Evolutionary conservation across 1,139 yeast genomes (phyloP), one percentile per base, ranked within the genome.

Genomic region (Candida frijolesensis): DNA sequence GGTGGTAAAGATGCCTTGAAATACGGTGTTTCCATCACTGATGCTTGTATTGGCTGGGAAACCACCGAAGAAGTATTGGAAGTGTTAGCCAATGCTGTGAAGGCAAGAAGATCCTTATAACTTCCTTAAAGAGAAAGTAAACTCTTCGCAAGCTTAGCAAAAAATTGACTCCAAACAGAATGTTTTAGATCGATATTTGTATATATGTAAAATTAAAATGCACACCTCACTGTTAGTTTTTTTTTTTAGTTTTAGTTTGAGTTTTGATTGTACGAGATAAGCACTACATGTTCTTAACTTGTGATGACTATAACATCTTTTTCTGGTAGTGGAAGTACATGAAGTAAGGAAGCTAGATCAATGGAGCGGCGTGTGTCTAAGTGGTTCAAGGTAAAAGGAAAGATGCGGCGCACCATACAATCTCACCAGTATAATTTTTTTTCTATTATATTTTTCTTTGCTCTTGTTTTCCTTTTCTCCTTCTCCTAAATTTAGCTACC

Each of bases 11-110:
- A 75, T 15, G 84, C 84, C 46, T 82, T 94, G 73, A 87, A 90
- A 70, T 90, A 92, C 77, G 99, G 99, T 74, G 97, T 91, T 54
- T 87, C 96, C 51, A 90, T 94, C 70, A 94, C 99, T 52, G 99
- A 94, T 70, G 96, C 95, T 33, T 94, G 99, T 77, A 96, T 94
- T 49, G 79, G 87, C 51, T 91, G 96, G 96, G 96, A 90, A 56
- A 76, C 89, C 47, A 94, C 99, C 45, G 96, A 80, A 46, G 76
- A 66, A 29, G 92, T 92, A 84, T 83, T 94, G 66, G 81, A 76
- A 46, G 84, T 85, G 58, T 81, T 94, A 61, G 87, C 97, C 50
- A 79, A 72, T 47, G 96, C 98, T 51, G 97, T 92, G 42, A 82
- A 82, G 70, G 68, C 79, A 51, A 88, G 97, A 83, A 87, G 97